Percentiles rank a stretch among this genome's conserved stretches.
Conservation (phyloP, 225 moss, liverwort and hornwort genomes). For the Bryoerythrophyllum caledonicum region DNA sequence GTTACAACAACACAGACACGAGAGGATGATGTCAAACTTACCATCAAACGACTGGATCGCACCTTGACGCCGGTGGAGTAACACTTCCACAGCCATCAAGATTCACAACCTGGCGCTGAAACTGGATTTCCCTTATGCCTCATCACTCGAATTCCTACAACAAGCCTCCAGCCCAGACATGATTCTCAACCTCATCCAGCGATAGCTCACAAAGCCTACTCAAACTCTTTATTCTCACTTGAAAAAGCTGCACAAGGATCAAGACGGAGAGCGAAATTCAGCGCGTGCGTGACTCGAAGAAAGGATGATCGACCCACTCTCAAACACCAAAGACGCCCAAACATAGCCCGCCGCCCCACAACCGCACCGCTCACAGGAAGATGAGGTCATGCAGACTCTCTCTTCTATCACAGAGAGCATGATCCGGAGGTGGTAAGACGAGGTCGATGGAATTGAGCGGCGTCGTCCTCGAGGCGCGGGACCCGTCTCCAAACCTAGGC, state of each 20-base stretch:
- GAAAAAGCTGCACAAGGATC: not conserved
- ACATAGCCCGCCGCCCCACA: slow-evolving; percentile 2
- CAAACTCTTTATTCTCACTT: not conserved
- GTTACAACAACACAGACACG: no score
- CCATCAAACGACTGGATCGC: not conserved
- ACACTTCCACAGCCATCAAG: not conserved
- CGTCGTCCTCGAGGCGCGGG: not conserved
- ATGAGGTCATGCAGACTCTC: not conserved
- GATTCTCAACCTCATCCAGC: not conserved
- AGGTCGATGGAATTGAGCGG: not conserved
- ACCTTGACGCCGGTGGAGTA: not conserved
- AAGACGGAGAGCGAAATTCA: not conserved
- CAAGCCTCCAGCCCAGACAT: not conserved
- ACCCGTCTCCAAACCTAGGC: not conserved
- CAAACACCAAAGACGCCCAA: not conserved
- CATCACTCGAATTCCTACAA: not conserved
- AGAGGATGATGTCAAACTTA: not conserved
- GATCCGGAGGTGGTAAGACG: not conserved
- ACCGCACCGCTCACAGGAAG: not conserved
- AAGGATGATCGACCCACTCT: not conserved
- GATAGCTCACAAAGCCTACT: not conserved
- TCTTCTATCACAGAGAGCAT: no score
- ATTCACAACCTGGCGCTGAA: no score
- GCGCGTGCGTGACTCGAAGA: no score
- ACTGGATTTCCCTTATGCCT: not conserved